A percentile compares a stretch with the other conserved stretches of the same genome.
Conservation (phyloP, 495 filamentous ascomycete species). For the Xylaria sp. region DNA sequence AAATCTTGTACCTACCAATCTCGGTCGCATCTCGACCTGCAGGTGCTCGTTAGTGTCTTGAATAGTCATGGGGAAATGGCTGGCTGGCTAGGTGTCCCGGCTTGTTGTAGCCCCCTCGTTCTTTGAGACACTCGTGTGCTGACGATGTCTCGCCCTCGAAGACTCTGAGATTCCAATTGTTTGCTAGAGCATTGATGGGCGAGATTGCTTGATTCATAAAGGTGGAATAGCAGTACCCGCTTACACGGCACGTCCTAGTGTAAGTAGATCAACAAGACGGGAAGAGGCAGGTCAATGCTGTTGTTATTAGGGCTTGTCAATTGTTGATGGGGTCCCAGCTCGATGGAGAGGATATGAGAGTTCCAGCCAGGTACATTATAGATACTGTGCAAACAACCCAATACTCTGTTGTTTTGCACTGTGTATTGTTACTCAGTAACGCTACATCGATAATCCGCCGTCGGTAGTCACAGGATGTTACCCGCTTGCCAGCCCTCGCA, state of each 20-base stretch:
- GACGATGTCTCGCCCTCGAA: slow-evolving; percentile 14
- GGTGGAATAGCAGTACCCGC: neutral
- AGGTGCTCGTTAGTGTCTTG: slow-evolving; percentile 21
- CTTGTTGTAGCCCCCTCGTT: slow-evolving; percentile 9
- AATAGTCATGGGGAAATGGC: slow-evolving; percentile 20
- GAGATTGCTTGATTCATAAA: slow-evolving; percentile 19
- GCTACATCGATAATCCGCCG: neutral
- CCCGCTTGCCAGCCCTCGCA: neutral
- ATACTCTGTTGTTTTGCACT: neutral
- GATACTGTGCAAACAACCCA: neutral
- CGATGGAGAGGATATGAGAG: neutral
- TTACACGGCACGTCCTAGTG: slow-evolving; percentile 12
- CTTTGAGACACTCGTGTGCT: slow-evolving; percentile 17
- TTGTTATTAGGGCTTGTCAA: slow-evolving; percentile 13
- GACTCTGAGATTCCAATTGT: slow-evolving; percentile 12
- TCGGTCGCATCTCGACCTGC: slow-evolving; percentile 21
- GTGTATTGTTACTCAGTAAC: neutral
- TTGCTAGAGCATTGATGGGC: slow-evolving; percentile 17
- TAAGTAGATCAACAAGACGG: slow-evolving; percentile 7
- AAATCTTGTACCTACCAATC: slow-evolving; percentile 18
- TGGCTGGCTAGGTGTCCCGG: slow-evolving; percentile 2
- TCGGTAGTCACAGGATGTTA: slow-evolving; percentile 22
- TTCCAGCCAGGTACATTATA: neutral
- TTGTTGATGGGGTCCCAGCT: slow-evolving; percentile 15
- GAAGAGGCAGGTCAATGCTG: slow-evolving; percentile 10